Evolutionary conservation across 1,139 yeast species (phyloP).

Genomic region (Saccharomyces hybrid): DNA sequence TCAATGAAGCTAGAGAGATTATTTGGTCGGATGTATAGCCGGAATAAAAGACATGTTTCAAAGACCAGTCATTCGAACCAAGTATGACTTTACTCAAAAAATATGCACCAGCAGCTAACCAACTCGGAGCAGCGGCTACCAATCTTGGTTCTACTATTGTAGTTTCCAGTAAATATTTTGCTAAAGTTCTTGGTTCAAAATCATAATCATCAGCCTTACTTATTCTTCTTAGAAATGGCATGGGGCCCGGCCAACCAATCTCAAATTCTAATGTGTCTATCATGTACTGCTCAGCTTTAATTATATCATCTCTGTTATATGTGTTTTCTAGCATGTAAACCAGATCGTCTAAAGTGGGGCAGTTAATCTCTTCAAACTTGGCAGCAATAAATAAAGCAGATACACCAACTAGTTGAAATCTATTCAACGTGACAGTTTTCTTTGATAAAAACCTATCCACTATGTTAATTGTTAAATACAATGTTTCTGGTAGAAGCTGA

Average conservation of each 20-base stretch:
- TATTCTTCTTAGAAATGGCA: conserved; percentile 85
- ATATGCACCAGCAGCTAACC: conserved; percentile 93
- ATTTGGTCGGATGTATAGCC: conserved; percentile 82
- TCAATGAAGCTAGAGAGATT: conserved; percentile 60
- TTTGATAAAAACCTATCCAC: conserved; percentile 76
- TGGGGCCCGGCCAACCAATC: conserved; percentile 97
- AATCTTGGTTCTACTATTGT: conserved; percentile 84
- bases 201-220: conserved; percentile 95
- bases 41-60: conserved; percentile 78
- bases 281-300: conserved; percentile 87
- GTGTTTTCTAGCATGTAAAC: conserved; percentile 89
- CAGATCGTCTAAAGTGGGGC: conserved; percentile 89
- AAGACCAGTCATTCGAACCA: conserved; percentile 55
- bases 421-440: conserved; percentile 66
- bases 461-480: conserved; percentile 75
- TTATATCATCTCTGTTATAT: conserved; percentile 69
- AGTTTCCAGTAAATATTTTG: conserved; percentile 81
- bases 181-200: conserved; percentile 81
- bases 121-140: conserved; percentile 82
- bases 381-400: conserved; percentile 93
- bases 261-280: conserved; percentile 83
- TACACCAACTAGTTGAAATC: conserved; percentile 92
- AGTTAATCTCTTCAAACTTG: conserved; percentile 88
- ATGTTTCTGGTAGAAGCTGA: conserved; percentile 80
- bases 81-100: conserved; percentile 68